Conservation (phyloP, 2,329 filamentous ascomycete species). For the Colletotrichum echinochloae region DNA sequence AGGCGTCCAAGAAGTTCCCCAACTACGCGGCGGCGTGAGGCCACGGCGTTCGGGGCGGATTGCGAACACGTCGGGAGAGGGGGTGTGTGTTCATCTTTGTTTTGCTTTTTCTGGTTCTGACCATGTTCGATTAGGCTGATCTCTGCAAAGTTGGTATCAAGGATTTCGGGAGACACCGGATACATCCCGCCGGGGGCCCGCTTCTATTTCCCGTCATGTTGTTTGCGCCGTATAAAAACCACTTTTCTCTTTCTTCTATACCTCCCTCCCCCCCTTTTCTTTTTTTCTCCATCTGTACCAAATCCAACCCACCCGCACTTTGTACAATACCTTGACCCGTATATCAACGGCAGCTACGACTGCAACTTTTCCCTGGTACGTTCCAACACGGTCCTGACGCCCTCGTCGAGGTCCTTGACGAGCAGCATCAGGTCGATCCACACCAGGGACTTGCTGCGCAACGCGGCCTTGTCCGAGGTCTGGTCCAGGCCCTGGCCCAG, state of each 20-base stretch:
- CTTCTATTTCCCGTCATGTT: conserved; percentile 29
- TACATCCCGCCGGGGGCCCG: conserved; percentile 23
- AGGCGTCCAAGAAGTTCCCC: conserved; percentile 33
- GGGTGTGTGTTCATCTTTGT: neutral
- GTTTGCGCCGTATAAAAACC: conserved; percentile 22
- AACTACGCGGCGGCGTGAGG: conserved; percentile 26
- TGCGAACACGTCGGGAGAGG: neutral
- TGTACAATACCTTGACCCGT: conserved; percentile 8
- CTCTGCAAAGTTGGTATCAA: conserved; percentile 40
- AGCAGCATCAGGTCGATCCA: conserved; percentile 69
- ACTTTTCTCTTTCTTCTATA: conserved; percentile 12
- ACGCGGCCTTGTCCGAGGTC: conserved; percentile 58
- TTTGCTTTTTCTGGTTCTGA: neutral
- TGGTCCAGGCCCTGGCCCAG: conserved; percentile 65
- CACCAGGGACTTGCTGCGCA: conserved; percentile 61
- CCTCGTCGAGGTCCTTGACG: conserved; percentile 64
- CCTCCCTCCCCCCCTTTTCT: neutral
- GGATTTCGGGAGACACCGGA: conserved; percentile 21
- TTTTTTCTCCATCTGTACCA: conserved; percentile 6
- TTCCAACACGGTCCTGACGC: conserved; percentile 66
- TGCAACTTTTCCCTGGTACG: conserved; percentile 57
- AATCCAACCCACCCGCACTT: neutral
- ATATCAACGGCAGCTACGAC: conserved; percentile 33
- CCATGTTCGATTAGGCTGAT: conserved; percentile 26
- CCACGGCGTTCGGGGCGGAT: neutral